Base-by-base conservation (phyloP, 1,139 yeast genomes). In the Suhomyces coccinellae region DNA sequence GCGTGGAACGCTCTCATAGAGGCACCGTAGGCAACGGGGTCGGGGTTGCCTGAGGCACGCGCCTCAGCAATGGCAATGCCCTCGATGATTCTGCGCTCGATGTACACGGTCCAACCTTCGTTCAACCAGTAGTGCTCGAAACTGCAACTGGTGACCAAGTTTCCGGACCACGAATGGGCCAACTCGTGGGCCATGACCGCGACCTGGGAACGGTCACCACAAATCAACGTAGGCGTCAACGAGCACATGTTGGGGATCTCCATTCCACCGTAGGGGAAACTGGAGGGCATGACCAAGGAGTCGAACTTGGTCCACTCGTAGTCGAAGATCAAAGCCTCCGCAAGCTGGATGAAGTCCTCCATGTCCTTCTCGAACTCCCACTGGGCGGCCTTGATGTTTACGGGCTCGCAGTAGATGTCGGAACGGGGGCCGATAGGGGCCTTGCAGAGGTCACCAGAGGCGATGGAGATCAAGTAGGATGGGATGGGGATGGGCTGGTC, bases 121-220 rank as follows among this genome's bases (percentile, higher is more conserved):
- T 90, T 90, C 53, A 90, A 75, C 95, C 96, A 90, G 64, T 90
- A 88, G 67, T 89, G 96, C 62, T 87, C 93, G 95, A 96, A 89
- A 0, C 93, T 84, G 57, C 87, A 82, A 67, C 87, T 89, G 35
- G 97, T 89, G 39, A 89, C 96, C 54, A 89, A 74, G 62, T 89
- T 89, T 38, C 97, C 97, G 3, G 89, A 79, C 96, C 96, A 89
- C 30, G 95, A 85, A 64, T 89, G 97, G 3, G 96, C 95, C 57
- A 89, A 75, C 65, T 89, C 97, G 66, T 89, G 97, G 1, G 96
- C 96, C 63, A 89, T 82, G 31, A 89, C 96, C 54, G 85, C 89
- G 26, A 89, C 90, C 56, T 89, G 88, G 48, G 88, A 84, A 49
- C 95, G 75, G 66, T 90, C 97, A 39, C 93, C 91, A 27, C 93